Conservation (phyloP, 345 rosid genomes). For the Mangifera indica region DNA sequence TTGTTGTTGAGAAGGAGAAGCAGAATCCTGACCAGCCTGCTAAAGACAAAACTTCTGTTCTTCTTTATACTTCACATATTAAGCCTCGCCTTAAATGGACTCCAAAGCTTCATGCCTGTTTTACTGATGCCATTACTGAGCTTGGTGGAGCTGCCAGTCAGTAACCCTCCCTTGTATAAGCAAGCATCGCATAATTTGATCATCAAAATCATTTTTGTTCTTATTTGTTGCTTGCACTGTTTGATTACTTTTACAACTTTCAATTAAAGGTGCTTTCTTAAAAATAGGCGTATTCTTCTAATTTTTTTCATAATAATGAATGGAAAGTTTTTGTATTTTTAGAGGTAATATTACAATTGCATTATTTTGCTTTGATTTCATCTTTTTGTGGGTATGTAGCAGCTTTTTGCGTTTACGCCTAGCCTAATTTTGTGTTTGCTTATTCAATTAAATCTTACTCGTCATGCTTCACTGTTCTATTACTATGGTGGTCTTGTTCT, state of each 20-base stretch:
- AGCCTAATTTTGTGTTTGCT: neutral
- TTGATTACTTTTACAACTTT: neutral
- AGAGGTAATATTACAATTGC: neutral
- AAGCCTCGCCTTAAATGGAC: constrained; percentile 28
- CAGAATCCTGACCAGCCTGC: neutral
- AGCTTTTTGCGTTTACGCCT: neutral
- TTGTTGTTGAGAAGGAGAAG: neutral
- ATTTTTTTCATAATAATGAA: neutral
- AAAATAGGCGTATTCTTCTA: neutral
- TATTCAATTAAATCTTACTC: neutral
- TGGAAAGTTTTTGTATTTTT: neutral
- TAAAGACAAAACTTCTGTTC: neutral
- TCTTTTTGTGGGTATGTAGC: neutral
- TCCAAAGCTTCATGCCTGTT: constrained; percentile 14
- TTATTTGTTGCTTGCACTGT: neutral
- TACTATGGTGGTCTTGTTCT: neutral
- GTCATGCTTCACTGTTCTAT: neutral
- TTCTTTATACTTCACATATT: neutral
- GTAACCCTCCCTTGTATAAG: constrained; percentile 11
- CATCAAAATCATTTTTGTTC: neutral
- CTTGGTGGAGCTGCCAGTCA: constrained; percentile 36
- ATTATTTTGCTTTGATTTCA: neutral
- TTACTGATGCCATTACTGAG: constrained; percentile 17
- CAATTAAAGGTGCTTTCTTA: neutral
- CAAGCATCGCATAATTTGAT: neutral